These are phyloP conservation scores for Euphorbia celastroides DNA, from an alignment of 441 rosid species.

Conservation along the genomic window DNA sequence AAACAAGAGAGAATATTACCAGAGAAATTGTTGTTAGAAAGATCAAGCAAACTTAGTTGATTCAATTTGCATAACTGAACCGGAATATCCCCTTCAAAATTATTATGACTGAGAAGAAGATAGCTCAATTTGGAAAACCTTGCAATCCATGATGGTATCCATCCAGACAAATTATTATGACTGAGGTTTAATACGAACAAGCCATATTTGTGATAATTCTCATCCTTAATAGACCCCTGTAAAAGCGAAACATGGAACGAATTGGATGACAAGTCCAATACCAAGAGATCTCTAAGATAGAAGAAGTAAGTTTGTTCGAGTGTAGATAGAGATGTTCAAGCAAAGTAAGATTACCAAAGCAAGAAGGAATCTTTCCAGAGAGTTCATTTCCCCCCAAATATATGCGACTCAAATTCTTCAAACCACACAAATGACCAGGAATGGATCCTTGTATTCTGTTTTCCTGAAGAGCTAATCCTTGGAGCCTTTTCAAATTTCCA, in stretches of 20 bases:
- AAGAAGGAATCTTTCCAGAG: no score
- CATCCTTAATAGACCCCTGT: neutral
- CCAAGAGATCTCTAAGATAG: neutral
- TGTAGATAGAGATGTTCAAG: no score
- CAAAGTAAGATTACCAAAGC: no score
- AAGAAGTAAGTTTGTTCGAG: no score
- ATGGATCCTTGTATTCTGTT: slow-evolving; percentile 8
- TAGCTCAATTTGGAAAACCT: neutral
- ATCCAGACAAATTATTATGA: neutral
- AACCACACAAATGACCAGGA: neutral
- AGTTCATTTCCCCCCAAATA: neutral
- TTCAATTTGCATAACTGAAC: neutral
- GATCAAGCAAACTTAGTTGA: neutral
- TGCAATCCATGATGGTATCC: neutral
- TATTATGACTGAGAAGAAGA: neutral
- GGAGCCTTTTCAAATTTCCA: slow-evolving; percentile 8
- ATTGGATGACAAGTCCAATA: neutral
- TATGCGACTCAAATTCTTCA: no score
- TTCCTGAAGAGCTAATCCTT: neutral
- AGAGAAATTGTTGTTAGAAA: slow-evolving; percentile 2
- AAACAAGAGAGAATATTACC: neutral
- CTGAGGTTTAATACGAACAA: slow-evolving; percentile 1
- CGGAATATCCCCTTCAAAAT: slow-evolving; percentile 12
- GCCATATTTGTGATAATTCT: neutral
- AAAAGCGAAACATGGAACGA: slow-evolving; percentile 18